These are phyloP conservation scores for Gamarada debralockiae DNA, from an alignment of 495 filamentous ascomycete genomes.

Conservation along the genomic window DNA sequence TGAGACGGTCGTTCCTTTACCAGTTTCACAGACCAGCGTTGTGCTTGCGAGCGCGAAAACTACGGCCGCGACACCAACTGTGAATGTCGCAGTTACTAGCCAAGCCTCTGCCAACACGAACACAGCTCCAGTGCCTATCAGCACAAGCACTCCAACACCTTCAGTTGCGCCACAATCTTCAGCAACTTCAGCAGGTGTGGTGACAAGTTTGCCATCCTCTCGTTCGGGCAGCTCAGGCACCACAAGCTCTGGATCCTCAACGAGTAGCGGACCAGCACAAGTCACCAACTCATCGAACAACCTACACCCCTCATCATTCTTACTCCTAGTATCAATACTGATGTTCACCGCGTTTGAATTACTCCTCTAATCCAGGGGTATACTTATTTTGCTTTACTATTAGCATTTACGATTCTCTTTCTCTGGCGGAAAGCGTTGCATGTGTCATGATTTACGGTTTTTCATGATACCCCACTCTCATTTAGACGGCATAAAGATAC, in stretches of 20 bases:
- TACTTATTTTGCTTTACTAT: neutral
- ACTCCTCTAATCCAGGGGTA: neutral
- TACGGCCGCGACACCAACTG: neutral
- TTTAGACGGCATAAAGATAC: neutral
- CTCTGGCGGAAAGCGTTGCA: neutral
- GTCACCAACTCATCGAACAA: neutral
- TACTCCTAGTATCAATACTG: neutral
- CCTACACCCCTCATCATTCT: neutral
- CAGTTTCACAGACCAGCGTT: neutral
- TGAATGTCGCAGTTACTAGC: neutral
- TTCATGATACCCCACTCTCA: no score
- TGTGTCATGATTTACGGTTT: constrained; percentile 1
- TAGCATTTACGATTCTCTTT: neutral
- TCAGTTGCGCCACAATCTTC: neutral
- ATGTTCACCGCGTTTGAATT: neutral
- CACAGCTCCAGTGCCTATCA: neutral
- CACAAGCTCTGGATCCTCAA: neutral
- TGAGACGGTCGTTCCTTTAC: neutral
- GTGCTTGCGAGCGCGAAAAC: neutral
- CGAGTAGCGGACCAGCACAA: neutral
- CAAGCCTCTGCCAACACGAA: neutral
- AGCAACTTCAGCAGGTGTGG: neutral
- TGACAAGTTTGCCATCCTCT: neutral
- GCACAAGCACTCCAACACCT: neutral
- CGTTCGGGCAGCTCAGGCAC: neutral